Percentiles rank a stretch among this genome's conserved stretches.
These are phyloP conservation scores for Heterobasidion irregulare DNA, from an alignment of 1,284 basidiomycete genomes.

Conservation along the genomic window DNA sequence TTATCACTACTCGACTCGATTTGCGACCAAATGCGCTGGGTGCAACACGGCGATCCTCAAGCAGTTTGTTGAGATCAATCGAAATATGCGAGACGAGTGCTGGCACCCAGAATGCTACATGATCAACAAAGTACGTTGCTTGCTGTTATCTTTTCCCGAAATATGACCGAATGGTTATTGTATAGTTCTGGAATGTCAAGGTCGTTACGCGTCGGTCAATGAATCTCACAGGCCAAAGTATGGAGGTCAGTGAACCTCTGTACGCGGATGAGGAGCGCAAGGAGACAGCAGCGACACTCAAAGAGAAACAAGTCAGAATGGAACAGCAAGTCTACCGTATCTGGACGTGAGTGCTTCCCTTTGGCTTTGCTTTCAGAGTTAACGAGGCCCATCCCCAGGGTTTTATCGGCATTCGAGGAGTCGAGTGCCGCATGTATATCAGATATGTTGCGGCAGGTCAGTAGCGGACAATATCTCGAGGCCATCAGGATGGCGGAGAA, in stretches of 20 bases:
- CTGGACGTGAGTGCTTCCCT: constrained; percentile 67
- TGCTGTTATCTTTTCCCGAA: not conserved
- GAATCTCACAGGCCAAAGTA: constrained; percentile 36
- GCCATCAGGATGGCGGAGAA: constrained; percentile 98
- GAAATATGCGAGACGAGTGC: constrained; percentile 96
- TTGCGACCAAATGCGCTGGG: constrained; percentile 97
- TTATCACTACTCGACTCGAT: constrained; percentile 97
- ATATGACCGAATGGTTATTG: not conserved
- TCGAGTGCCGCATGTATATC: constrained; percentile 99
- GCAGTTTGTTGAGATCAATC: constrained; percentile 99
- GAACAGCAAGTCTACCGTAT: constrained; percentile 98
- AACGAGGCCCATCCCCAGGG: constrained; percentile 34
- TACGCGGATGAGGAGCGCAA: constrained; percentile 70
- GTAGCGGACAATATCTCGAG: constrained; percentile 92
- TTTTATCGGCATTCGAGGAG: constrained; percentile 97
- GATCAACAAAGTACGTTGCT: constrained; percentile 87
- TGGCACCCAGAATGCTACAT: constrained; percentile 99
- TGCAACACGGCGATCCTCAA: constrained; percentile 98
- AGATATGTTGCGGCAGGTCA: constrained; percentile 97
- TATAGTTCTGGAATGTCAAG: constrained; percentile 98
- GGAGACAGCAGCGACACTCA: constrained; percentile 80
- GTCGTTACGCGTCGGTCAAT: constrained; percentile 73
- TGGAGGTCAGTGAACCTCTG: constrained; percentile 44
- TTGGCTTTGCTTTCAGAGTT: not conserved
- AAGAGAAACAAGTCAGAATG: constrained; percentile 90